These are phyloP conservation scores for Thraustotheca clavata DNA, from an alignment of 352 stramenopile genomes.

Conservation along the genomic window DNA sequence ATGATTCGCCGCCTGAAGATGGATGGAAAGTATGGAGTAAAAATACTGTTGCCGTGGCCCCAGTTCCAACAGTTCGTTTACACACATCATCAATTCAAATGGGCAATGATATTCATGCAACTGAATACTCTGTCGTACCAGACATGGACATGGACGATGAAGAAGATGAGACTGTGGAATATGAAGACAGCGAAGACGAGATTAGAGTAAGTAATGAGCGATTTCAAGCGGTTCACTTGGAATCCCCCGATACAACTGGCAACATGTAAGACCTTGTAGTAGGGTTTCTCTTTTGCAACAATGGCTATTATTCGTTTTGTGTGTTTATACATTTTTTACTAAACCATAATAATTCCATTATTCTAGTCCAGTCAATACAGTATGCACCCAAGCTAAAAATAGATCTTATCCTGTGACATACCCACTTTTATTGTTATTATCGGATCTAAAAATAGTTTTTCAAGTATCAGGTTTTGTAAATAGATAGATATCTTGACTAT, in stretches of 20 bases:
- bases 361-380: no score
- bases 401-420: no score
- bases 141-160: slow-evolving; percentile 51
- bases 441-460: no score
- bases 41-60: slow-evolving; percentile 63
- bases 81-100: slow-evolving; percentile 52
- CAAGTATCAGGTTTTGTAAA: no score
- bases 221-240: slow-evolving; percentile 80
- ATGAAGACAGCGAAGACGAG: slow-evolving; percentile 85
- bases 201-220: slow-evolving; percentile 85
- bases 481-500: no score
- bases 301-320: not conserved
- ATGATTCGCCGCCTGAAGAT: slow-evolving; percentile 62
- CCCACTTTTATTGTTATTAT: no score
- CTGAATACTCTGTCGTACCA: slow-evolving; percentile 23
- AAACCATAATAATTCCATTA: no score
- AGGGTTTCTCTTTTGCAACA: not conserved
- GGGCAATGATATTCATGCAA: not conserved
- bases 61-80: slow-evolving; percentile 56
- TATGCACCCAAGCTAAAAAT: no score
- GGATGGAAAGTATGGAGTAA: slow-evolving; percentile 84
- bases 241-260: slow-evolving; percentile 24
- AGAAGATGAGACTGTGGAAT: slow-evolving; percentile 79
- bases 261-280: slow-evolving; percentile 1
- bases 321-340: no score